Conservation (phyloP, 768 basidiomycete species). For the Lyophyllum semitale region DNA sequence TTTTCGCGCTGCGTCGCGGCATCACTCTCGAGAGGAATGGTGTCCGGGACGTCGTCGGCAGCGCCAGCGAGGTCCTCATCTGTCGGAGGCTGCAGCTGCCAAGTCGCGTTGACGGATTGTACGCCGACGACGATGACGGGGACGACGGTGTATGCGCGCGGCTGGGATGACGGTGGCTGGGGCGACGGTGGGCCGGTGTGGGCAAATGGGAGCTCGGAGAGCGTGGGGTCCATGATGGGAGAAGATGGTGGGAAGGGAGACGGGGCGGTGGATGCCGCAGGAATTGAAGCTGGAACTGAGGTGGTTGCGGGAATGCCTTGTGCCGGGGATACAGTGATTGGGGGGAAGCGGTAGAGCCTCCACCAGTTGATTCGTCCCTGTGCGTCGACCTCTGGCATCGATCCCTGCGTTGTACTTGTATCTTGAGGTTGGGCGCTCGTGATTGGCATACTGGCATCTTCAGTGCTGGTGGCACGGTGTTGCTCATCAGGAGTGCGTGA, state of each 20-base stretch:
- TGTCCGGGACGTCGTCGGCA: constrained; percentile 3
- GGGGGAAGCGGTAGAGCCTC: constrained; percentile 81
- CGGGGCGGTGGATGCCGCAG: constrained; percentile 18
- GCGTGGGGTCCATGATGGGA: constrained; percentile 12
- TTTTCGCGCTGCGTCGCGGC: neutral
- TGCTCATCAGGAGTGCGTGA: neutral
- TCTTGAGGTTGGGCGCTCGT: neutral
- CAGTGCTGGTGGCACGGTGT: neutral
- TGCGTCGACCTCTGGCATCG: constrained; percentile 16
- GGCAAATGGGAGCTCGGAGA: constrained; percentile 20
- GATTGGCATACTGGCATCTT: neutral
- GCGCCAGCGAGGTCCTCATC: constrained; percentile 6
- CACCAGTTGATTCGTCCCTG: constrained; percentile 72
- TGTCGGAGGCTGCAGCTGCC: constrained; percentile 30
- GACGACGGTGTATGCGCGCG: constrained; percentile 49
- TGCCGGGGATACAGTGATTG: constrained; percentile 45
- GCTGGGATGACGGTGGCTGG: neutral
- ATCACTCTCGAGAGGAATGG: neutral
- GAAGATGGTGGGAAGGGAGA: constrained; percentile 9
- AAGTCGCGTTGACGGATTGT: constrained; percentile 63
- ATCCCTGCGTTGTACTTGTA: neutral
- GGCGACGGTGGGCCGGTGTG: constrained; percentile 9
- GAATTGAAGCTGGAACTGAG: constrained; percentile 1
- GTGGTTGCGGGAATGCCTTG: constrained; percentile 19
- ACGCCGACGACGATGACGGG: constrained; percentile 85